Evolutionary conservation across 1,284 basidiomycete genomes (phyloP), one percentile per base, ranked within the genome.

Genomic region (Cutaneotrichosporon daszewskae): DNA sequence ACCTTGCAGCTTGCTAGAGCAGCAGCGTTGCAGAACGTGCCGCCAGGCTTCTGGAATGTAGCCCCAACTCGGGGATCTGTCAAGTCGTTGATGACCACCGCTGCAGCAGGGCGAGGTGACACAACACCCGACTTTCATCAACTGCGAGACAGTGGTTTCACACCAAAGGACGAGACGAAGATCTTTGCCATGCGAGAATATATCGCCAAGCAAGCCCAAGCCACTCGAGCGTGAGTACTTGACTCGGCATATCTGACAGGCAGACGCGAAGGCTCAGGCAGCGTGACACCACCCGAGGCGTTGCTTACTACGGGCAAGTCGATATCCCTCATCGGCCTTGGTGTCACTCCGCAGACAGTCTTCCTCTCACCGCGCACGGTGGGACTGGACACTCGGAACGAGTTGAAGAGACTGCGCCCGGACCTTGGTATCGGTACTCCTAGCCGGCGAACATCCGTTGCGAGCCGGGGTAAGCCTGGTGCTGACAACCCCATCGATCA

Each of bases 321-420:
- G 1, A 77, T 76, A 43, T 77, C 86, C 4, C 83, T 84, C 59
- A 77, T 80, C 9, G 80, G 87, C 62, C 78, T 92, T 32, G 83
- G 85, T 4, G 85, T 96, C n/a, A 87, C 91, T 0, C 90, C 90
- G 5, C 89, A 90, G 51, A 98, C 92, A 0, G 85, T 98, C 18
- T 97, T 99, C 71, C 77, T 98, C 56, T 87, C 82, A 17, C 69
- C 72, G 3, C 58, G 65, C 2, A 68, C 64, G 0, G 45, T 69
- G 14, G 61, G 59, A 7, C 40, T 52, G n/a, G 65, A 69, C 34
- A 51, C 56, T 2, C 60, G 60, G 40, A 53, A 59, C 22, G 62
- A 65, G 38, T 46, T 64, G 3, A 43, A 48, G 27, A 58, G 62
- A 13, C 42, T 69, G 4, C 58, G 62, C n/a, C 61, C 60, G 10